phyloP scores from a whole-genome alignment of 2,329 filamentous ascomycete genomes.

The Elsinoe necatrix region DNA sequence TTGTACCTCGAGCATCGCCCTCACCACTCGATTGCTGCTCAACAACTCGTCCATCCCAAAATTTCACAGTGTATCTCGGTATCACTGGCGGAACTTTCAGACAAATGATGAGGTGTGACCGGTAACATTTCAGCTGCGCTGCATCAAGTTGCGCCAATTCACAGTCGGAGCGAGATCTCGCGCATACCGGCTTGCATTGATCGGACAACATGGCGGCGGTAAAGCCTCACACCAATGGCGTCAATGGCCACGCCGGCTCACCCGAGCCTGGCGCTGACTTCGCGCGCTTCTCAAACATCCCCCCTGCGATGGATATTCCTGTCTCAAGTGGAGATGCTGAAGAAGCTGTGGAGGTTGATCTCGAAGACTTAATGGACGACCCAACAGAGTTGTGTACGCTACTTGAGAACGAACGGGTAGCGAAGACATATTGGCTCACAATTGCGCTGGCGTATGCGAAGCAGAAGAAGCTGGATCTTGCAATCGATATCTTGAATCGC shows the following conservation, averaged over 20 bases:
- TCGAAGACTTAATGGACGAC: conserved; percentile 85
- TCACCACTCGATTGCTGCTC: not conserved
- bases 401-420: conserved; percentile 86
- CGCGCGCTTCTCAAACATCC: conserved; percentile 53
- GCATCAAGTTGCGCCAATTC: not conserved
- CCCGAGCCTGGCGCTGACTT: conserved; percentile 28
- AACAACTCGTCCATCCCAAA: not conserved
- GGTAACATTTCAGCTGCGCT: not conserved
- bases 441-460: conserved; percentile 95
- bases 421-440: conserved; percentile 95
- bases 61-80: not conserved
- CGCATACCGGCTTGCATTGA: not conserved
- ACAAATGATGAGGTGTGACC: not conserved
- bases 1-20: not conserved
- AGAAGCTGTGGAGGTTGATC: conserved; percentile 80
- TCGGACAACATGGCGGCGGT: conserved; percentile 41
- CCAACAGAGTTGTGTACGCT: conserved; percentile 90
- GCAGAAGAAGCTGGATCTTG: conserved; percentile 83
- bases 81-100: not conserved
- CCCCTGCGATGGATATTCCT: conserved; percentile 55
- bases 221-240: conserved; percentile 46
- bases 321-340: conserved; percentile 54
- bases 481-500: conserved; percentile 61
- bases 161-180: not conserved
- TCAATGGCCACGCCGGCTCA: conserved; percentile 37